These are phyloP conservation scores for Lolium multiflorum DNA, from an alignment of 176 grass and related monocot species.

Conservation along the genomic window DNA sequence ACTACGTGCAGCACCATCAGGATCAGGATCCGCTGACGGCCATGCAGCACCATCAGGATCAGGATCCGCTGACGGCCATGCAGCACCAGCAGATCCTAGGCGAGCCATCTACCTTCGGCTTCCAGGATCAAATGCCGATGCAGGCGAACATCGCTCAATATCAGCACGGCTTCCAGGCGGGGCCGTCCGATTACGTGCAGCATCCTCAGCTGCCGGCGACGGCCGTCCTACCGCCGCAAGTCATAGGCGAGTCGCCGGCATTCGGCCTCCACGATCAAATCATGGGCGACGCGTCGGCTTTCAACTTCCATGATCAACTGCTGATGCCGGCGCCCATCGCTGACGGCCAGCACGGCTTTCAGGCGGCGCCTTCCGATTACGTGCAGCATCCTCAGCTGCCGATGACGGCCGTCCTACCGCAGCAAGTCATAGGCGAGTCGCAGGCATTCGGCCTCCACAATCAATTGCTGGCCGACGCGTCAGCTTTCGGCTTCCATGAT, in stretches of 20 bases:
- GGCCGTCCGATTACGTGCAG: neutral
- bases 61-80: neutral
- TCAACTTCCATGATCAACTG: neutral
- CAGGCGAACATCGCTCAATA: neutral
- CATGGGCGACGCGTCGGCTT: neutral
- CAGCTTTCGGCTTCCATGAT: neutral
- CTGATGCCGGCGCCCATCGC: neutral
- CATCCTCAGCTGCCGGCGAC: neutral
- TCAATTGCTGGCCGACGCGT: neutral
- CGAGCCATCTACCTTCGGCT: neutral
- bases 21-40: neutral
- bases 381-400: neutral
- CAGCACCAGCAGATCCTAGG: neutral
- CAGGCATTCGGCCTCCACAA: neutral
- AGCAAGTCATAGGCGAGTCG: neutral
- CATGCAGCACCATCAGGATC: too few relatives aligned
- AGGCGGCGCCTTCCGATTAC: neutral
- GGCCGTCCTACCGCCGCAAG: neutral
- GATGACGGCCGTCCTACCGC: neutral
- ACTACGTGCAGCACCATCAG: neutral
- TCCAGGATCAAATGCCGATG: constrained; percentile 1
- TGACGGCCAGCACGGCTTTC: neutral
- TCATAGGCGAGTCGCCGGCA: neutral
- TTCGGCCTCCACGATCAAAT: neutral
- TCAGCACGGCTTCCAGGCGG: neutral